phyloP scores from a whole-genome alignment of 257 asterid species.

The Fraxinus pennsylvanica region DNA sequence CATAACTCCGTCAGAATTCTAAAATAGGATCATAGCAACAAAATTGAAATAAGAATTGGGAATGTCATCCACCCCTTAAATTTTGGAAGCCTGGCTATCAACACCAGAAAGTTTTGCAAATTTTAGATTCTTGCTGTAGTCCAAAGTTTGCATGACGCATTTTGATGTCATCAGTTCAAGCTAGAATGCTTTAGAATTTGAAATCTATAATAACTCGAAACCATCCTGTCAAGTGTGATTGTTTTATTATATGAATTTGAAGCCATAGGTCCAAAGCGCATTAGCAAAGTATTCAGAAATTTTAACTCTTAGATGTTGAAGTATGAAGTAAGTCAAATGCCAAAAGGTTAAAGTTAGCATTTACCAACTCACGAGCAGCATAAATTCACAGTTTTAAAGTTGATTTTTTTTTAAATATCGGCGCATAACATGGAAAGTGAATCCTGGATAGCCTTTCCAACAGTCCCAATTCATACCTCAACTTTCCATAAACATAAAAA shows the following conservation, averaged over 20 bases:
- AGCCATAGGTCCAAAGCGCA: background rate
- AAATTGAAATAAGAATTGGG: too few species aligned
- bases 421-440: background rate
- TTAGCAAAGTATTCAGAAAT: background rate
- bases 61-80: too few species aligned
- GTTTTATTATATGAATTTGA: background rate
- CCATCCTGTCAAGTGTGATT: background rate
- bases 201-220: background rate
- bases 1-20: too few species aligned
- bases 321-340: background rate
- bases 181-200: too few species aligned
- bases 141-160: too few species aligned
- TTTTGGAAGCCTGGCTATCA: too few species aligned
- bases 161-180: too few species aligned
- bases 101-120: too few species aligned
- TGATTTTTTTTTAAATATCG: too few species aligned
- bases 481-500: background rate
- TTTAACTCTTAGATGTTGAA: too few species aligned
- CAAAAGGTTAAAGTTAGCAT: background rate
- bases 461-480: background rate
- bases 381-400: background rate
- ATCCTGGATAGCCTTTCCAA: background rate
- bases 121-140: too few species aligned
- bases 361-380: background rate
- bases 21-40: too few species aligned